Conservation (phyloP, 176 grass and related monocot species). For the Elaeis guineensis region DNA sequence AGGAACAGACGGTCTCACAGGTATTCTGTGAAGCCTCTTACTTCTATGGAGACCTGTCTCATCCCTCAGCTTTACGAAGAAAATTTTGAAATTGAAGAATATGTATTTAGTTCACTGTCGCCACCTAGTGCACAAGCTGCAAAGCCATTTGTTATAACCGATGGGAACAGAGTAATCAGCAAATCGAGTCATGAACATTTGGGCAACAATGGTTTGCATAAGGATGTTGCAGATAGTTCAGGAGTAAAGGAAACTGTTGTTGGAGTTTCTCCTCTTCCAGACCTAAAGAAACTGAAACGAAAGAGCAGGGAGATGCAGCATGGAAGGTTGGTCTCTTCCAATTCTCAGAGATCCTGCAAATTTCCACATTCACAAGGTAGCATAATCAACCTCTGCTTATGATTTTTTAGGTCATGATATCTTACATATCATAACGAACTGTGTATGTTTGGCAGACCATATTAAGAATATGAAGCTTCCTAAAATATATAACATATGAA, state of each 20-base stretch:
- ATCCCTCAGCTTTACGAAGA: constrained; percentile 64
- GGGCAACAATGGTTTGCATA: constrained; percentile 13
- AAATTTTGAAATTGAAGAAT: constrained; percentile 75
- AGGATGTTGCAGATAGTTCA: constrained; percentile 22
- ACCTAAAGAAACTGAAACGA: constrained; percentile 48
- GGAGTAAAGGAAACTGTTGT: constrained; percentile 26
- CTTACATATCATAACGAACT: neutral
- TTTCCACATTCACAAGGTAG: constrained; percentile 47
- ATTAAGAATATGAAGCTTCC: too few species aligned
- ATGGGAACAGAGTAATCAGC: constrained; percentile 71
- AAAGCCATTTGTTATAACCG: constrained; percentile 65
- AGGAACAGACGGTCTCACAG: constrained; percentile 43
- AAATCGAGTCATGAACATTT: constrained; percentile 50
- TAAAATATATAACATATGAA: too few species aligned
- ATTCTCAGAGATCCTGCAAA: constrained; percentile 21
- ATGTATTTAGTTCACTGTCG: constrained; percentile 49
- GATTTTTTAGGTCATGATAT: neutral
- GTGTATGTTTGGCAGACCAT: too few species aligned
- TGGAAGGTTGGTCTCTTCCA: constrained; percentile 12
- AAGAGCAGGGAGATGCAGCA: constrained; percentile 19
- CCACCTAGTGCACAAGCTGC: constrained; percentile 27
- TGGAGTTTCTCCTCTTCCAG: constrained; percentile 35
- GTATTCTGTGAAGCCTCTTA: constrained; percentile 51
- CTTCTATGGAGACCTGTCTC: constrained; percentile 49
- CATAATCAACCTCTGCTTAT: constrained; percentile 13